These are phyloP conservation scores for Fusarium setosum DNA, from an alignment of 2,329 filamentous ascomycete species.

Conservation along the genomic window DNA sequence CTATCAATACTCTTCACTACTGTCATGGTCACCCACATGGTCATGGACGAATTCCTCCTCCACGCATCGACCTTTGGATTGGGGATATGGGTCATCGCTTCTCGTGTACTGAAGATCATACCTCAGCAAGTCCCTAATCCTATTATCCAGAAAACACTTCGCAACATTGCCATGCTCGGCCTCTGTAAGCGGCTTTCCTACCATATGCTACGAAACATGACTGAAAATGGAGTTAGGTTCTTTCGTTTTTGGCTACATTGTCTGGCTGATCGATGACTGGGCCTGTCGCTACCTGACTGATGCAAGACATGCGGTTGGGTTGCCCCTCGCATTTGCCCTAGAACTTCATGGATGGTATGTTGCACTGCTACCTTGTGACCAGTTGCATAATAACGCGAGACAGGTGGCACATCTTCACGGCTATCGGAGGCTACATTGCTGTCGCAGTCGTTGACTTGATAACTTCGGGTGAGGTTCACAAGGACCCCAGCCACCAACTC, in stretches of 20 bases:
- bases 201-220: accelerated
- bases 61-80: constrained; percentile 51
- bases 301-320: constrained; percentile 44
- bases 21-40: constrained; percentile 55
- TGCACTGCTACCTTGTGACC: not conserved
- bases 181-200: constrained; percentile 18
- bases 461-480: constrained; percentile 46
- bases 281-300: constrained; percentile 45
- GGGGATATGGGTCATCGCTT: constrained; percentile 49
- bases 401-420: constrained; percentile 57
- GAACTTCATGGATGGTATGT: constrained; percentile 56
- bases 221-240: constrained; percentile 37
- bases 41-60: constrained; percentile 55
- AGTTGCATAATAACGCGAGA: not conserved
- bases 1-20: constrained; percentile 41
- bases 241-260: constrained; percentile 51
- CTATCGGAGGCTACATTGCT: constrained; percentile 53
- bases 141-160: constrained; percentile 25
- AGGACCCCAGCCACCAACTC: constrained; percentile 43
- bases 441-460: constrained; percentile 52
- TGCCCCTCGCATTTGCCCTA: constrained; percentile 52
- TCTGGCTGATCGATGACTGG: constrained; percentile 54
- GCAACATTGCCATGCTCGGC: constrained; percentile 33
- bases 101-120: constrained; percentile 45
- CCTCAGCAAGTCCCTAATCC: constrained; percentile 46